phyloP scores from a whole-genome alignment of 2,329 filamentous ascomycete genomes.

The Pseudopyricularia cyperi region DNA sequence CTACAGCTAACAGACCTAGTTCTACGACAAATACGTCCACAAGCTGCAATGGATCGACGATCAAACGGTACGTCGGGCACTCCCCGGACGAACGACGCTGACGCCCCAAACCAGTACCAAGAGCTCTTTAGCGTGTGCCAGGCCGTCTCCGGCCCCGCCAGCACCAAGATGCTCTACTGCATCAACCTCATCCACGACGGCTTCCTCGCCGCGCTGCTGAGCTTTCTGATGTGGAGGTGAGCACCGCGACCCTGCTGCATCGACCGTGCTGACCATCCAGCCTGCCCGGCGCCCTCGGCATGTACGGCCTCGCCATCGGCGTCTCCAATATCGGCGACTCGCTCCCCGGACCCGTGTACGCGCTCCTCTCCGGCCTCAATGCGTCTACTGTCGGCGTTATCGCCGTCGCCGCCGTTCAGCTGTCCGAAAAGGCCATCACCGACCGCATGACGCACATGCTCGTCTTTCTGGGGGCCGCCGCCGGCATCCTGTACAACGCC shows the following conservation, averaged over 20 bases:
- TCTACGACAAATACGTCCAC: constrained; percentile 48
- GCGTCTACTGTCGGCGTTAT: constrained; percentile 61
- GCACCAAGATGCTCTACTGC: constrained; percentile 60
- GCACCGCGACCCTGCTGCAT: neutral
- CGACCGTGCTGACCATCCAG: constrained; percentile 17
- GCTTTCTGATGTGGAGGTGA: constrained; percentile 52
- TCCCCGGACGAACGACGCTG: neutral
- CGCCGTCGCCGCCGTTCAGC: constrained; percentile 53
- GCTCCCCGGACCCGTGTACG: constrained; percentile 51
- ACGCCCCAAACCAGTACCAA: constrained; percentile 38
- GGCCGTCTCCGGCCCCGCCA: constrained; percentile 52
- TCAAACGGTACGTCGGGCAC: constrained; percentile 36
- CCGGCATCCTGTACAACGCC: constrained; percentile 56
- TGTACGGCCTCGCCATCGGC: constrained; percentile 55
- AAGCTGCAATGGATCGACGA: constrained; percentile 55
- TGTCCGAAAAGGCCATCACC: constrained; percentile 54
- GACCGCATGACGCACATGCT: constrained; percentile 49
- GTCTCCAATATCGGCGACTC: constrained; percentile 44
- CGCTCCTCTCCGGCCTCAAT: constrained; percentile 58
- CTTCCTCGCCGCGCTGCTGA: constrained; percentile 40
- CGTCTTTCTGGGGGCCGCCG: constrained; percentile 49
- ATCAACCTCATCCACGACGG: constrained; percentile 53
- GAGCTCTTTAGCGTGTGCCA: constrained; percentile 60
- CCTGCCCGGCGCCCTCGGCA: constrained; percentile 56
- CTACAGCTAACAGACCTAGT: constrained; percentile 15